Evolutionary conservation across 371 early-diverging fungal species (phyloP), one percentile per base, ranked within the genome.

Genomic region (Mucor circinelloides): DNA sequence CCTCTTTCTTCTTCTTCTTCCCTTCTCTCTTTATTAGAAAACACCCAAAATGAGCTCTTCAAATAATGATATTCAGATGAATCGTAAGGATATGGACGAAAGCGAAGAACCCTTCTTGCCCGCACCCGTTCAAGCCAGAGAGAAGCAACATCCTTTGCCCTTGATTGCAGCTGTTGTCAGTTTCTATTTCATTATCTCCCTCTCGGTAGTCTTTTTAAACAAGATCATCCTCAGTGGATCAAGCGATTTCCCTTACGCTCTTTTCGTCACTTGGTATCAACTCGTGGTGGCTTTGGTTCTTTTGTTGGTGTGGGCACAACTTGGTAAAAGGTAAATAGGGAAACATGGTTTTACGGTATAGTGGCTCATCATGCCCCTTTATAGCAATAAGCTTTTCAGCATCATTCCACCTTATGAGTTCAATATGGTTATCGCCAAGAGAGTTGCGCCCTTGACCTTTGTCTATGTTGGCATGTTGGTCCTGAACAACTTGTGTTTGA

Each of bases 141-240:
- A 81, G 38, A 79, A 68, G 46, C 77, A 85, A 6, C 82, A 90
- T 62, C 75, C 88, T 6, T n/a, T 82, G 9, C 44, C 78, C 8
- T 68, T 84, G 57, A 88, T 90, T 69, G 76, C 80, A 52, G 67
- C 79, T 6, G 89, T 90, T 15, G 83, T 91, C 55, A 78, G 82
- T 48, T 91, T 90, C 62, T 91, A 91, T 69, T 90, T 89, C 79
- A 76, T 83, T 64, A 85, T 83, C 63, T 91, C 91, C 15, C 80
- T 91, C 36, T 83, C 91, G 4, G 90, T 91, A n/a, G 91, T 91
- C 25, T 91, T 90, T 60, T 77, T 91, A 56, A 91, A 91, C 79
- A 91, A 91, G 84, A 85, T 85, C 68, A 90, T 91, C 67, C 74
- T 91, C 63, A 86, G 87, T 58, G 83, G 83, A 6, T 81, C 87